Percentiles rank a stretch among this genome's conserved stretches.
These are phyloP conservation scores for Xylariales sp. DNA, from an alignment of 2,329 filamentous ascomycete species.

Conservation along the genomic window DNA sequence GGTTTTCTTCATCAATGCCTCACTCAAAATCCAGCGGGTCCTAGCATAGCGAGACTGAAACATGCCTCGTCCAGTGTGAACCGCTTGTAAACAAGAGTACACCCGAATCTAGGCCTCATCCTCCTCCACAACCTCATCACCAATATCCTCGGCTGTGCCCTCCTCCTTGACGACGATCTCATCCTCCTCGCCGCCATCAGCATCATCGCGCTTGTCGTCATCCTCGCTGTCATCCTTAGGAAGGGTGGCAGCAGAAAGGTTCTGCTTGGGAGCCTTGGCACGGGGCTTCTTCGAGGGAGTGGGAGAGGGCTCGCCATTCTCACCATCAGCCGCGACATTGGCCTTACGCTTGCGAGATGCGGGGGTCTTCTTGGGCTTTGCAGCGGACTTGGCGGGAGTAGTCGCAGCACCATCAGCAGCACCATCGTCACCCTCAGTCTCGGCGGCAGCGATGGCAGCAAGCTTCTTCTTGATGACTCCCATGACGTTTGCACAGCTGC, in stretches of 20 bases:
- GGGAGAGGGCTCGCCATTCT: neutral
- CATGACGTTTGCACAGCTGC: neutral
- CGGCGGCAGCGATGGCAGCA: neutral
- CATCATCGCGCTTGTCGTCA: no score
- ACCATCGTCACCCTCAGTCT: neutral
- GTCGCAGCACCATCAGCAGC: no score
- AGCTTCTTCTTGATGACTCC: constrained; percentile 8
- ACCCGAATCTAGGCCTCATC: neutral
- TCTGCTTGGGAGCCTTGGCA: no score
- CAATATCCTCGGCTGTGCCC: neutral
- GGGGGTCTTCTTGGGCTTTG: neutral
- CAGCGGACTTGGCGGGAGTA: neutral
- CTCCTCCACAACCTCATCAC: neutral
- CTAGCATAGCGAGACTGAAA: no score
- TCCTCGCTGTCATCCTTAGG: no score
- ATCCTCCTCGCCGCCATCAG: neutral
- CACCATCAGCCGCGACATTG: neutral
- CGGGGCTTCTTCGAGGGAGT: no score
- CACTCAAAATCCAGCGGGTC: no score
- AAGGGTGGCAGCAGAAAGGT: no score
- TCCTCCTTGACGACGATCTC: neutral
- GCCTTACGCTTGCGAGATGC: neutral
- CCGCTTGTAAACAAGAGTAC: no score
- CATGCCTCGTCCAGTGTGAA: no score
- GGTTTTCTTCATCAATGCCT: no score